Conservation (phyloP, 257 asterid species). For the Salvia rosmarinus region DNA sequence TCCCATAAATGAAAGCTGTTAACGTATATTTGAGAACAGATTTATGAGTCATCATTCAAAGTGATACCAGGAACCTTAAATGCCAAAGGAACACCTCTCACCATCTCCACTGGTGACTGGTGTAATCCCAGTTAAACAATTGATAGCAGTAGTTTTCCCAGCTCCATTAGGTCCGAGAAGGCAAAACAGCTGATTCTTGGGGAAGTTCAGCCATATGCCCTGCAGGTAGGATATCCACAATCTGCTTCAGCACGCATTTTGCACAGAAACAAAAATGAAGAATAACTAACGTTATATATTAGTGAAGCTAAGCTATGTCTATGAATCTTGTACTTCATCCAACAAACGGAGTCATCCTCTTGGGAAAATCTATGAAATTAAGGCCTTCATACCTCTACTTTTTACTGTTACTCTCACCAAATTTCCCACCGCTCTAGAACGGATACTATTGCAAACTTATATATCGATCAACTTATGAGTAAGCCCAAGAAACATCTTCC, state of each 20-base stretch:
- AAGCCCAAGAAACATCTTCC: constrained; percentile 3
- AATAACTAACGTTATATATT: too few relatives aligned
- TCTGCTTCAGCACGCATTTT: constrained; percentile 24
- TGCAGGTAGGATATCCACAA: constrained; percentile 41
- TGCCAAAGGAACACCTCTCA: constrained; percentile 41
- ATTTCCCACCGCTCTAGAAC: too few relatives aligned
- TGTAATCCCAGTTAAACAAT: constrained; percentile 91
- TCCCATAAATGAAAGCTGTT: constrained; percentile 81
- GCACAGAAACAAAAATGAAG: neutral
- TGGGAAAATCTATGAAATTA: neutral
- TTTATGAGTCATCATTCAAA: constrained; percentile 22
- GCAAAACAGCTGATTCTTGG: constrained; percentile 93
- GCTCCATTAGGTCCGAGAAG: constrained; percentile 99
- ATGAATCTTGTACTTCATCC: neutral
- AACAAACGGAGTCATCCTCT: neutral
- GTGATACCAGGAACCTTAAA: constrained; percentile 7
- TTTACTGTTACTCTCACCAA: neutral
- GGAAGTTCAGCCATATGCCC: constrained; percentile 92
- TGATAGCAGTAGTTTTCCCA: constrained; percentile 91
- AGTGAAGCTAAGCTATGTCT: neutral
- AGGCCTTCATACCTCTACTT: neutral
- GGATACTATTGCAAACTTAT: too few relatives aligned
- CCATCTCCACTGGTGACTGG: constrained; percentile 96
- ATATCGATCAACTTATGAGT: constrained; percentile 23
- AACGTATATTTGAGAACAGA: constrained; percentile 27